A percentile compares a stretch with the other conserved stretches of the same genome.
These are phyloP conservation scores for Fusarium oxysporum DNA, from an alignment of 2,329 filamentous ascomycete genomes.

Conservation along the genomic window DNA sequence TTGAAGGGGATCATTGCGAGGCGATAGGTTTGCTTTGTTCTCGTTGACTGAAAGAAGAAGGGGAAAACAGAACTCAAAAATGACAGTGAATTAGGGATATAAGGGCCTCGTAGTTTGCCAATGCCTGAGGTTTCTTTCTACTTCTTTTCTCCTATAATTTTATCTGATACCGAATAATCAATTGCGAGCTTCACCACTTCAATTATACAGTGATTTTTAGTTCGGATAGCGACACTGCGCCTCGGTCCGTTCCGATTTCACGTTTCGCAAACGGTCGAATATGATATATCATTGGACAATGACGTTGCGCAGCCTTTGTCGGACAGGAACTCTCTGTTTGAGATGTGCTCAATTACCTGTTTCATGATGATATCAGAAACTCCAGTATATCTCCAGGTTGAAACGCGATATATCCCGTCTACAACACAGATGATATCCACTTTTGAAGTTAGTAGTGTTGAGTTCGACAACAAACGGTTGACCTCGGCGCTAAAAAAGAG, in stretches of 20 bases:
- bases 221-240: constrained; percentile 26
- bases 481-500: constrained; percentile 14
- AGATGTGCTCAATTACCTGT: constrained; percentile 9
- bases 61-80: constrained; percentile 26
- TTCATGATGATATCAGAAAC: not conserved
- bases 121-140: constrained; percentile 26
- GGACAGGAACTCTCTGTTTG: not conserved
- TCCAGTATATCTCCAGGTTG: not conserved
- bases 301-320: constrained; percentile 31
- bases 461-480: not conserved
- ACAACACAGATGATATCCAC: not conserved
- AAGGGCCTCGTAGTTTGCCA: constrained; percentile 35
- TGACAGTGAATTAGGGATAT: constrained; percentile 32
- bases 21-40: constrained; percentile 24
- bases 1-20: constrained; percentile 33
- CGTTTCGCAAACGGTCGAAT: constrained; percentile 18
- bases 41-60: constrained; percentile 27
- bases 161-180: not conserved
- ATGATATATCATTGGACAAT: constrained; percentile 24
- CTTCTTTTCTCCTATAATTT: not conserved
- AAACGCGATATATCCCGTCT: not conserved
- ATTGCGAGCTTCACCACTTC: not conserved
- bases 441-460: not conserved
- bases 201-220: constrained; percentile 1
- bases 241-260: constrained; percentile 41